Evolutionary conservation across 495 filamentous ascomycete genomes (phyloP), one percentile per base, ranked within the genome.

Genomic region (Annulohypoxylon moriforme): DNA sequence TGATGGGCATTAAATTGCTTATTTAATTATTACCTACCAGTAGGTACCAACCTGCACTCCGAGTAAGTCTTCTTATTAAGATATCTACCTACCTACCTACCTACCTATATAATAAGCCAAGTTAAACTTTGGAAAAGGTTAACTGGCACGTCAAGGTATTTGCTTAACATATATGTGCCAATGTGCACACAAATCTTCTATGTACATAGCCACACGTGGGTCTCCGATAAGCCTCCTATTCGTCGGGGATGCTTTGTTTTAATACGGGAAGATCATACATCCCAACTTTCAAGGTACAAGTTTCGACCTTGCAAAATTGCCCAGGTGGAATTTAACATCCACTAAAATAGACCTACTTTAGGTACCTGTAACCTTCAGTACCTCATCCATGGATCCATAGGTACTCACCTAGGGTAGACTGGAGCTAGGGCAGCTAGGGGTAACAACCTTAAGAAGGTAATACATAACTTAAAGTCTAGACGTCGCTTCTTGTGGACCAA

Each of bases 161-260:
- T n/a, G n/a, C n/a, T n/a, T n/a, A n/a, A n/a, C n/a, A n/a, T n/a
- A n/a, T n/a, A n/a, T n/a, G n/a, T n/a, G n/a, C n/a, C n/a, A n/a
- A 33, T 33, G 31, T 6, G 31, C 34, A 38, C 3, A 38, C 10
- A 38, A 13, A 10, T 3, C 34, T 14, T 47, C 18, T 57, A 18
- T n/a, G n/a, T n/a, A 8, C 31, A 16, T 38, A 52, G 16, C 63
- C 63, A 29, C 64, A 67, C 64, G 46, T 60, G 64, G 64, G 47
- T 33, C 64, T 13, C 14, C 24, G 31, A 60, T 58, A 29, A 53
- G 64, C 31, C 14, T 60, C 64, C 56, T 5, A 67, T 67, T 67
- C 16, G 64, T 67, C 53, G 27, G 8, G 6, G 18, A 33, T 10
- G 3, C 22, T 10, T 22, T 55, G 36, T 65, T 27, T 56, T 36